Evolutionary conservation across 1,284 basidiomycete species (phyloP).

Genomic region (Ceratobasidium sp.): DNA sequence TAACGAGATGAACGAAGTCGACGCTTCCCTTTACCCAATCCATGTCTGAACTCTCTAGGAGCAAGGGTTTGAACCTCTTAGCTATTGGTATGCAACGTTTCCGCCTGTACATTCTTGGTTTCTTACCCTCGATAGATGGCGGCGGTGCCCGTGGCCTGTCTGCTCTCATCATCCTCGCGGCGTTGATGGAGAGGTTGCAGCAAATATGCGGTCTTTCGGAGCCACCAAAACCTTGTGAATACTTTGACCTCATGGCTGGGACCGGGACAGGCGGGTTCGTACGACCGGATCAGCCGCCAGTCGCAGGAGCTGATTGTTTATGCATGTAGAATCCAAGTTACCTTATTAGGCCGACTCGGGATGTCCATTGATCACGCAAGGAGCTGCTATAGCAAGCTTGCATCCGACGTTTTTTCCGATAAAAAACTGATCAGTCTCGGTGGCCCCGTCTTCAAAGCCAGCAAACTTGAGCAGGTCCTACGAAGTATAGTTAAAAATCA

Average conservation of each 20-base stretch:
- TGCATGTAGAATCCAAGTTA: background rate
- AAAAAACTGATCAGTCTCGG: background rate
- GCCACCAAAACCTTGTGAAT: background rate
- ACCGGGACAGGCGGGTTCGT: background rate
- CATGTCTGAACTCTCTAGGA: background rate
- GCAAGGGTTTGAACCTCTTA: background rate
- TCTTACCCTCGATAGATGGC: background rate
- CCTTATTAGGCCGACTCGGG: background rate
- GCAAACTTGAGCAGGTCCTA: background rate
- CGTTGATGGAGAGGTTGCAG: background rate
- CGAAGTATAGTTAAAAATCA: too few relatives aligned
- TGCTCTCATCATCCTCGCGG: background rate
- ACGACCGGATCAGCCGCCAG: background rate
- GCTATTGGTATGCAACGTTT: background rate
- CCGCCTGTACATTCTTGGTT: background rate
- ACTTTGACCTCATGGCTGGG: constrained; percentile 21
- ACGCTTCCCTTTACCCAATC: too few relatives aligned
- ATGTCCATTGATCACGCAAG: background rate
- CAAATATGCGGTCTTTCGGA: background rate
- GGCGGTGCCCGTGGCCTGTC: constrained; percentile 9
- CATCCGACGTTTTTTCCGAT: background rate
- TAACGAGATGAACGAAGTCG: too few relatives aligned
- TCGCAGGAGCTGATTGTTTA: background rate
- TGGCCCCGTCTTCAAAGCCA: background rate
- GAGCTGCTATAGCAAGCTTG: background rate